Base-by-base conservation (phyloP, 1,139 yeast genomes). In the Pichia sp. region DNA sequence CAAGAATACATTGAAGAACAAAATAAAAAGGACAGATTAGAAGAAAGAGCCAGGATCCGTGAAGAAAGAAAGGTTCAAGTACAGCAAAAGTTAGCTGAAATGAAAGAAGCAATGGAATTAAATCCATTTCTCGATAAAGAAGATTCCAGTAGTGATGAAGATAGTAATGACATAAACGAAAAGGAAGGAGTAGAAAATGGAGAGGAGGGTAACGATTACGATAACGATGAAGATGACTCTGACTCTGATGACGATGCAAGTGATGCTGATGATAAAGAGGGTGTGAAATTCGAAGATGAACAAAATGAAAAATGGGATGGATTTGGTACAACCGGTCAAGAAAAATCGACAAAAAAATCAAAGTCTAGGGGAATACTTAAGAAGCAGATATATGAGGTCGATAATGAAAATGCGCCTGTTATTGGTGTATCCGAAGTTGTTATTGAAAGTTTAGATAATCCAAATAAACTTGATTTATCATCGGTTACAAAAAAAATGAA, bases 1-100 rank as follows among this genome's bases (percentile, higher is more conserved):
- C 82, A 80, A 59, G 87, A 80, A 55, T 81, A 76, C 61, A 79
- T 77, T 49, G 81, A 84, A 60, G 96, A 90, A 65, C 87, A 84
- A 63, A 95, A 84, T 8, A 75, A 91, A 58, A 72, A 82, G 57
- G 82, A 81, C 3, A 79, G 80, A 62, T 74, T 89, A n/a, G 95
- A 85, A 58, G 96, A 87, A 64, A 76, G 96, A 56, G 80, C 82
- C 61, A 73, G 77, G 58, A 65, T 82, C 34, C 74, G 91, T 59
- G 86, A 85, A 28, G 95, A 87, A 63, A 76, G 88, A 56, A 80
- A 83, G 63, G 73, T 76, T 57, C 82, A 82, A 57, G 69, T 89
- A 58, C 83, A 83, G 48, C 55, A 79, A 75, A 59, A 87, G 80
- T 61, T 70, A 28, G 61, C 64, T 22, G 70, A 67, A 45, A 60